Base-by-base conservation (phyloP, 495 filamentous ascomycete species). In the Neurospora discreta region DNA sequence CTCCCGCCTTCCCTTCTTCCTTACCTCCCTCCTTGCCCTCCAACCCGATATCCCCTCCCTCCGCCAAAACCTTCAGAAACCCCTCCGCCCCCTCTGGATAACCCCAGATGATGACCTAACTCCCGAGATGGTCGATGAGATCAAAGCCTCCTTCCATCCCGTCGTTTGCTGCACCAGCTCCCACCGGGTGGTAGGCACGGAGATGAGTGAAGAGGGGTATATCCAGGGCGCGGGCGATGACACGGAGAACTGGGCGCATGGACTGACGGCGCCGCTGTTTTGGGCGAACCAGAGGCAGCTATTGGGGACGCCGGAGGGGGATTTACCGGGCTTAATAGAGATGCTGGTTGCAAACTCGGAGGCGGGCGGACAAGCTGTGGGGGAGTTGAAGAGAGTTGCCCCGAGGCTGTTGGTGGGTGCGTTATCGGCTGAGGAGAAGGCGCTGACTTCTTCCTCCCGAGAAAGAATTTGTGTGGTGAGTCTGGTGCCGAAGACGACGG, bases 141-240 rank as follows among this genome's bases (percentile, higher is more conserved):
- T 86, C 33, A 82, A 88, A n/a, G 76, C 83, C 33, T 81, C 87
- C 46, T 90, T 87, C 74, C 85, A 92, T 33, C 86, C 90, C 0
- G 84, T 98, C 0, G 85, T 97, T 13, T 95, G 94, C 79, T 93
- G 87, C 71, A 93, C 93, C 3, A 89, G 91, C 33, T 97, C 93
- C 0, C 85, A 89, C 42, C 84, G 90, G 13, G 87, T 92, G 8
- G 81, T 80, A 16, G 90, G 89, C 6, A 86, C 86, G 0, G 91
- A 93, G 76, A 84, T 89, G 70, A 89, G 87, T 39, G 84, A 84
- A 71, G 88, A 88, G 5, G 91, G 90, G 36, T 99, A 99, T 77
- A 92, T 99, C 73, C 95, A 98, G 80, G 95, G 95, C 33, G 94
- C 94, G 15, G 95, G 90, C 6, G 95, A 98, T 81, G 95, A 98